These are phyloP conservation scores for Fusarium clavum DNA, from an alignment of 2,329 filamentous ascomycete species.

Conservation along the genomic window DNA sequence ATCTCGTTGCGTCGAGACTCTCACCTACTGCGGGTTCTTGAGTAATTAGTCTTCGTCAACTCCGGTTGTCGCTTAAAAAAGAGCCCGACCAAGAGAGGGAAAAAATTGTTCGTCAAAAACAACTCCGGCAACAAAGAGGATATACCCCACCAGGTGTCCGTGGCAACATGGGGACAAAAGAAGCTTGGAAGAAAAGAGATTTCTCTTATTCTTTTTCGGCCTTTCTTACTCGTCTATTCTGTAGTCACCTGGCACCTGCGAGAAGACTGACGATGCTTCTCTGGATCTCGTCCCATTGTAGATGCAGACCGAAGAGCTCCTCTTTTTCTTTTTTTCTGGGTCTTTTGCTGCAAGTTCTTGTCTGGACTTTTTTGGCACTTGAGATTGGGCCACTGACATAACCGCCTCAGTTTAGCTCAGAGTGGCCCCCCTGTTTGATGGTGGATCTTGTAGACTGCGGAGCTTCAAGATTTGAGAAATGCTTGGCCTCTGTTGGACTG, in stretches of 20 bases:
- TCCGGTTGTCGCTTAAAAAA: slow-evolving; percentile 38
- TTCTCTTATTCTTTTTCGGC: slow-evolving; percentile 32
- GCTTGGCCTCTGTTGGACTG: slow-evolving; percentile 34
- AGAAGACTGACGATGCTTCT: slow-evolving; percentile 28
- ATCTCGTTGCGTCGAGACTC: slow-evolving; percentile 34
- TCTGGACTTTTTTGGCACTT: slow-evolving; percentile 10
- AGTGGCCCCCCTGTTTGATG: slow-evolving; percentile 35
- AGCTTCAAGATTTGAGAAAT: slow-evolving; percentile 32
- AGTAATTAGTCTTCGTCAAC: slow-evolving; percentile 45
- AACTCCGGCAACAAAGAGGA: background rate
- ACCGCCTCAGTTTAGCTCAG: slow-evolving; percentile 29
- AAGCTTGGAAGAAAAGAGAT: slow-evolving; percentile 19
- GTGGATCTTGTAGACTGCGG: slow-evolving; percentile 42
- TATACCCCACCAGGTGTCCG: slow-evolving; percentile 40
- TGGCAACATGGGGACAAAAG: slow-evolving; percentile 41
- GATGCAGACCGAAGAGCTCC: slow-evolving; percentile 10
- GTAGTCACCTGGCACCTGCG: slow-evolving; percentile 10
- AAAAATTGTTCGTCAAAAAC: slow-evolving; percentile 18
- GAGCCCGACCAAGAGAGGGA: background rate
- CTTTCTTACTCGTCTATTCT: slow-evolving; percentile 14
- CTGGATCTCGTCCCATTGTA: slow-evolving; percentile 32
- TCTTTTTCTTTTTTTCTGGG: slow-evolving; percentile 23
- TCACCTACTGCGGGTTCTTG: slow-evolving; percentile 33
- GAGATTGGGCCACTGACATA: slow-evolving; percentile 36
- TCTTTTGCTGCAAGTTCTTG: slow-evolving; percentile 9